Evolutionary conservation across 2,329 filamentous ascomycete genomes (phyloP), one percentile per base, ranked within the genome.

Genomic region (Botrytis aclada): DNA sequence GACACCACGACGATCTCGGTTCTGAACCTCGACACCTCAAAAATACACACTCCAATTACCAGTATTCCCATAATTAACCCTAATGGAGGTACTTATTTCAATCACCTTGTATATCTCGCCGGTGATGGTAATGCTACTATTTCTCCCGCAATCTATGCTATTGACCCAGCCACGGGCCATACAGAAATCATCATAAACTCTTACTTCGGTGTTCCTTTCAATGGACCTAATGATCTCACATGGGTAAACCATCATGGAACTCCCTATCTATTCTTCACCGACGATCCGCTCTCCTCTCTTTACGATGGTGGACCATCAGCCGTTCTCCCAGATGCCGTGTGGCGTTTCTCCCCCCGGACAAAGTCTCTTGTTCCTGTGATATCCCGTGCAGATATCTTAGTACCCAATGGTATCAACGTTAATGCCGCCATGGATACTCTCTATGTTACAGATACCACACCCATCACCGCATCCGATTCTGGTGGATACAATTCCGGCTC

Each of bases 351-450:
- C 37, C 62, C 62, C 6, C 32, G n/a, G 1, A 37, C 43, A 34
- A 39, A 72, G 20, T 39, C 51, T 25, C 70, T 72, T 14, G 6
- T 72, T 25, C 70, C 62, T 20, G 62, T 72, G 3, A 47, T 72
- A 22, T 58, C 61, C 20, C 45, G 62, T 18, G 29, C n/a, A 2
- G 62, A 72, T 72, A 58, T 67, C 3, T 43, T 54, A 5, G 51
- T 72, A 29, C 70, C 62, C 6, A 72, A 67, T 45, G 62, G 62
- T 3, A 66, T 67, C 16, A 39, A 41, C 25, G 39, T 72, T 2
- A 58, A 66, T 60, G 22, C 32, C 4, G 41, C 51, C 9, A 51
- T 37, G 45, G 5, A 63, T 25, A 47, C 14, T 3, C 29, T 72
- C 12, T 72, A 72, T 6, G 25, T 72, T 32, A 67, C 45, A 10